Percentiles rank a stretch among this genome's conserved stretches.
phyloP scores from a whole-genome alignment of 2,329 filamentous ascomycete genomes.

The Plenodomus biglobosus region DNA sequence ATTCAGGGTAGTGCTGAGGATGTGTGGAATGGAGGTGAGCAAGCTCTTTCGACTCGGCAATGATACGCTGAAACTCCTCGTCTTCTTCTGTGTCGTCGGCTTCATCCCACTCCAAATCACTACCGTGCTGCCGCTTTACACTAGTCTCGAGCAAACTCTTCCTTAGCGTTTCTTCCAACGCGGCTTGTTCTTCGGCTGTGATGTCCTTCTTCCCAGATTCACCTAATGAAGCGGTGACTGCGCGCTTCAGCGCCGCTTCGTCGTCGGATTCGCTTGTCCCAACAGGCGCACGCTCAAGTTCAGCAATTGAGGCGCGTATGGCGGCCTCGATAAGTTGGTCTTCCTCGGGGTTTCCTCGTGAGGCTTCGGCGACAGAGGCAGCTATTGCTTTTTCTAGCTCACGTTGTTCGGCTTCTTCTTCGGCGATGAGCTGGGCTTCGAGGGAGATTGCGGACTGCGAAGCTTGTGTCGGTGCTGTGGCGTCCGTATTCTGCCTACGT shows the following conservation, averaged over 20 bases:
- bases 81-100: constrained; percentile 36
- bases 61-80: constrained; percentile 40
- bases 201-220: constrained; percentile 44
- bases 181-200: constrained; percentile 41
- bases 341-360: constrained; percentile 67
- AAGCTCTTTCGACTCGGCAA: constrained; percentile 39
- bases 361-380: constrained; percentile 65
- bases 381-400: constrained; percentile 74
- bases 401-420: constrained; percentile 52
- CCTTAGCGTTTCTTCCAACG: constrained; percentile 50
- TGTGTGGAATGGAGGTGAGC: constrained; percentile 28
- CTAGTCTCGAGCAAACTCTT: constrained; percentile 50
- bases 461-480: constrained; percentile 24
- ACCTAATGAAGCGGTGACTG: constrained; percentile 54
- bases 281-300: constrained; percentile 50
- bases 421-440: constrained; percentile 23
- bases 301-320: constrained; percentile 69
- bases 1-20: constrained; percentile 18
- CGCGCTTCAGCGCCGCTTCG: constrained; percentile 52
- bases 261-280: constrained; percentile 45
- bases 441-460: constrained; percentile 15
- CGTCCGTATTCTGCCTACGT: constrained; percentile 24
- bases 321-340: constrained; percentile 72
- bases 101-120: constrained; percentile 33
- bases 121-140: constrained; percentile 14